Evolutionary conservation across 306 rosid species (phyloP).

Genomic region (Cyamopsis tetragonoloba): DNA sequence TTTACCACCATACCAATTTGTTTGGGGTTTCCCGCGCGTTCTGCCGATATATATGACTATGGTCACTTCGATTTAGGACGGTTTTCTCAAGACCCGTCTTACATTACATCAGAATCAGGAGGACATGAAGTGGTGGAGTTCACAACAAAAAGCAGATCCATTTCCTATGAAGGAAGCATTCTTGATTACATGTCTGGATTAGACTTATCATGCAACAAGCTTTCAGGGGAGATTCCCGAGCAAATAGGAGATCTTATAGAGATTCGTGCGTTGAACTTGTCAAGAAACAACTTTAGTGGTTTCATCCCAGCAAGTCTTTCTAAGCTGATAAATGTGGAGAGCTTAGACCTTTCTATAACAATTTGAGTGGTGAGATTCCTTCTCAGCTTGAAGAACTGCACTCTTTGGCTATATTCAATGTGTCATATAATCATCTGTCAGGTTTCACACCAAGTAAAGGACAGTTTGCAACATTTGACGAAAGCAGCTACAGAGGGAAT

Average conservation of each 20-base stretch:
- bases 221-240: background rate
- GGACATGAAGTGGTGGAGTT: conserved; percentile 12
- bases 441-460: background rate
- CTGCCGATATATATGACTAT: background rate
- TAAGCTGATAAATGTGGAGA: background rate
- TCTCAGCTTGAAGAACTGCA: background rate
- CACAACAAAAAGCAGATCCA: background rate
- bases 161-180: background rate
- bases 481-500: background rate
- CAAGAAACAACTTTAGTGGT: background rate
- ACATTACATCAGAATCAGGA: background rate
- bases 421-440: background rate
- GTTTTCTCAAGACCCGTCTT: background rate
- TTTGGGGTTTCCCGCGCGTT: background rate
- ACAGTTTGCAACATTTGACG: conserved; percentile 2
- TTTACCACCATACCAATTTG: background rate
- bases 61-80: background rate
- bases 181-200: conserved; percentile 2
- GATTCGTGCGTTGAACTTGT: conserved; percentile 10
- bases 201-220: conserved; percentile 5
- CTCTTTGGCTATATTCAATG: conserved; percentile 5
- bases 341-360: conserved; percentile 19
- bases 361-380: conserved; percentile 18
- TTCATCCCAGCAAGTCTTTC: background rate
- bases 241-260: background rate